These are phyloP conservation scores for Pseudogymnoascus sp. DNA, from an alignment of 2,329 filamentous ascomycete genomes.

Conservation along the genomic window DNA sequence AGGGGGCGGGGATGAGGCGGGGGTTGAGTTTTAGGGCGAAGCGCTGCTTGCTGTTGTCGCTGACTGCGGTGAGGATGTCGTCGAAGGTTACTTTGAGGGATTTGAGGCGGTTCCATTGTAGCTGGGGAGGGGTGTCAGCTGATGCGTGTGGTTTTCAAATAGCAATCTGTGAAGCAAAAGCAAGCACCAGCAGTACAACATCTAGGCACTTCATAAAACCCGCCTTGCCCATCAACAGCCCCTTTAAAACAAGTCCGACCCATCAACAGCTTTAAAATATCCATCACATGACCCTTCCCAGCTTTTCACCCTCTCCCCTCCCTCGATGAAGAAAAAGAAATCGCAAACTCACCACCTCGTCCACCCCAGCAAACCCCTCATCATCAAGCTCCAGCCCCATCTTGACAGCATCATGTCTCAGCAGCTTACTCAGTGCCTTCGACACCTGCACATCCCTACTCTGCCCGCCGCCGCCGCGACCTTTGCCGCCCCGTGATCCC, in stretches of 20 bases:
- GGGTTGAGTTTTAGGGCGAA: conserved; percentile 64
- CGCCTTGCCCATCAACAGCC: not conserved
- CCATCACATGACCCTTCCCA: not conserved
- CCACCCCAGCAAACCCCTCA: conserved; percentile 51
- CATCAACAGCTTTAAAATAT: not conserved
- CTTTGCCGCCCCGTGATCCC: conserved; percentile 9
- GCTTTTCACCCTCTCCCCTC: not conserved
- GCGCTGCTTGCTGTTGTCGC: conserved; percentile 79
- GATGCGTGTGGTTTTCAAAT: not conserved
- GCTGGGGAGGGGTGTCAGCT: conserved; percentile 15
- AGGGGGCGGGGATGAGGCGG: conserved; percentile 16
- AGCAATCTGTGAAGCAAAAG: not conserved
- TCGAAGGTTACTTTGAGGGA: conserved; percentile 64
- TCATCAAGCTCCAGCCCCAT: conserved; percentile 49
- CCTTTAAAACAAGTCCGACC: too few relatives aligned
- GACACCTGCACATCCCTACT: conserved; percentile 24
- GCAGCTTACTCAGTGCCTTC: conserved; percentile 27
- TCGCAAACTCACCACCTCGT: conserved; percentile 45
- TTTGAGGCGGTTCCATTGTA: conserved; percentile 41
- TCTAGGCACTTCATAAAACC: not conserved
- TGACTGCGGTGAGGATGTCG: conserved; percentile 64
- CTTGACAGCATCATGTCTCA: conserved; percentile 32
- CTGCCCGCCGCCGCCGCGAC: conserved; percentile 13
- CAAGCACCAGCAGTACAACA: not conserved
- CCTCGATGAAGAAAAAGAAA: conserved; percentile 11